Percentiles rank a stretch among this genome's conserved stretches.
Evolutionary conservation across 1,139 yeast genomes (phyloP).

Genomic region (Magnusiomyces suaveolens): DNA sequence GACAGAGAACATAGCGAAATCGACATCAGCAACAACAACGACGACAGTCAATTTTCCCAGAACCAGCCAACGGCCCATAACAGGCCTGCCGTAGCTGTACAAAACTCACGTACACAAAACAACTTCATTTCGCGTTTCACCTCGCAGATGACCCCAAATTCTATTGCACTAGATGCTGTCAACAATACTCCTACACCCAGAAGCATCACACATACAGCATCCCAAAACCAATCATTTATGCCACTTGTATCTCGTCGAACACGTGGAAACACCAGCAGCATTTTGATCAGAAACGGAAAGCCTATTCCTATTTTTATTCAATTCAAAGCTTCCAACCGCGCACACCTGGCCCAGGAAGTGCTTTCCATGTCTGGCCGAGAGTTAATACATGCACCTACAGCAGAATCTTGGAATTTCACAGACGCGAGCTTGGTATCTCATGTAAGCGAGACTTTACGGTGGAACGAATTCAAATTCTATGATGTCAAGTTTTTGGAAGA

Average conservation of each 20-base stretch:
- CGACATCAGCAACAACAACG: too few species aligned
- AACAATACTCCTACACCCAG: too few species aligned
- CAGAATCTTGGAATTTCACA: neutral
- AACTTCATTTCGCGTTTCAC: too few species aligned
- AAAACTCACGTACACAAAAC: too few species aligned
- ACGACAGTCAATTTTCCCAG: too few species aligned
- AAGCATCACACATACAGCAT: too few species aligned
- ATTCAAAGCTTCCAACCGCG: neutral
- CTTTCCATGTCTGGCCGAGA: conserved; percentile 2
- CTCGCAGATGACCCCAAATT: too few species aligned
- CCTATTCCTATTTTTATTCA: conserved; percentile 3
- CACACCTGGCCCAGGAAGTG: neutral
- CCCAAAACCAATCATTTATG: too few species aligned
- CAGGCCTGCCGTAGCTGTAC: too few species aligned
- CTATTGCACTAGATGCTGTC: too few species aligned
- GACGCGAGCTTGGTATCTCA: neutral
- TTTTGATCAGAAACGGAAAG: conserved; percentile 2
- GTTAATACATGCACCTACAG: neutral
- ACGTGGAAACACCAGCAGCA: neutral
- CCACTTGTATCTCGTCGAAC: neutral
- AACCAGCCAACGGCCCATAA: too few species aligned
- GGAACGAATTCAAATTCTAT: conserved; percentile 1
- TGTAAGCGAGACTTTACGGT: neutral
- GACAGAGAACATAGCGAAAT: too few species aligned
- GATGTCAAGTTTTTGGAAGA: neutral